Evolutionary conservation across 495 filamentous ascomycete species (phyloP).

Genomic region (Penicillium atrosanguineum): DNA sequence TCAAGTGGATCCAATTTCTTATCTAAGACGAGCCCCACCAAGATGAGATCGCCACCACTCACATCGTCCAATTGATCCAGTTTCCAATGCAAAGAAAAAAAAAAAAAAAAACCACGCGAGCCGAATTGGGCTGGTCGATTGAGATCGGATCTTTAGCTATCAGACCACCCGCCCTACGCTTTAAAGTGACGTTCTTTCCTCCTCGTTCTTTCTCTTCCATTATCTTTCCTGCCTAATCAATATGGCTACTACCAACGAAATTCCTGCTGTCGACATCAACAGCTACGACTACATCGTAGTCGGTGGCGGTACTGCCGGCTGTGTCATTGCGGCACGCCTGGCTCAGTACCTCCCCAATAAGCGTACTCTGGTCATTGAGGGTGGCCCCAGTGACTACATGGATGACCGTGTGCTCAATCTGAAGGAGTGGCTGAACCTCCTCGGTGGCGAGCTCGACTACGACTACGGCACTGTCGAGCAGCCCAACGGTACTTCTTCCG

Average conservation of each 20-base stretch:
- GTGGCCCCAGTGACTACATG: constrained; percentile 58
- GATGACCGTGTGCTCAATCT: constrained; percentile 71
- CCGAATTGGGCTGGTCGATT: constrained; percentile 5
- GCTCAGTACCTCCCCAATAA: constrained; percentile 66
- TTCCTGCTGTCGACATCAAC: constrained; percentile 57
- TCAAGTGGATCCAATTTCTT: constrained; percentile 2
- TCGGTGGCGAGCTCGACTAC: constrained; percentile 81
- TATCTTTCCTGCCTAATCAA: constrained; percentile 13
- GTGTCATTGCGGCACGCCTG: constrained; percentile 74
- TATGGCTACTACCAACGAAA: constrained; percentile 60
- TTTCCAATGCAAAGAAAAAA: constrained; percentile 8
- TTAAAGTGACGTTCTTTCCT: constrained; percentile 3
- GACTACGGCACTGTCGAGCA: constrained; percentile 85
- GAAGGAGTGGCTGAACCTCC: constrained; percentile 73
- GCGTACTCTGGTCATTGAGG: constrained; percentile 63
- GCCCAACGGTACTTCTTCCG: constrained; percentile 58
- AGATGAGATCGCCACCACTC: constrained; percentile 5
- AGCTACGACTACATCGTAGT: constrained; percentile 85
- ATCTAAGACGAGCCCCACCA: constrained; percentile 5
- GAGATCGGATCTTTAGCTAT: constrained; percentile 5
- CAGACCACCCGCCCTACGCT: constrained; percentile 9
- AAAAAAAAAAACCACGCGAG: constrained; percentile 2
- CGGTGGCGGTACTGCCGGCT: constrained; percentile 84
- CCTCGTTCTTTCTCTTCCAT: constrained; percentile 5
- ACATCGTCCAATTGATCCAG: constrained; percentile 3